Evolutionary conservation across 106 monocot genomes (phyloP).

Genomic region (Narthecium ossifragum): DNA sequence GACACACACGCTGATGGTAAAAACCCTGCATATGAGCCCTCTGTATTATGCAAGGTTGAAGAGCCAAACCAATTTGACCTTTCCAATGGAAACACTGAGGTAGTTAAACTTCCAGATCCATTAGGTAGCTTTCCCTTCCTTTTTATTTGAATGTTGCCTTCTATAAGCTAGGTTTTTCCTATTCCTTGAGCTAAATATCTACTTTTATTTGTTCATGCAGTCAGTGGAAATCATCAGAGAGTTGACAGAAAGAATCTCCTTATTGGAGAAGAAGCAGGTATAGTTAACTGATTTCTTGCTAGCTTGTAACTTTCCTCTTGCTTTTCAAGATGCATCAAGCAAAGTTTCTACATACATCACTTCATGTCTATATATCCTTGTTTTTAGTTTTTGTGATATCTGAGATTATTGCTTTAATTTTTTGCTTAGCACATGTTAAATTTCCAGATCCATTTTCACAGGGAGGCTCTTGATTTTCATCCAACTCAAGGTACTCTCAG

Average conservation of each 20-base stretch:
- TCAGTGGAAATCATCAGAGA: constrained; percentile 16
- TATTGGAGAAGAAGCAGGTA: constrained; percentile 46
- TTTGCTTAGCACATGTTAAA: too few relatives aligned
- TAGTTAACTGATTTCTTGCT: too few relatives aligned
- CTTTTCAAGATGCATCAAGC: too few relatives aligned
- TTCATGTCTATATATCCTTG: too few relatives aligned
- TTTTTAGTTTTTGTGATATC: too few relatives aligned
- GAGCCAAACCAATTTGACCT: neutral
- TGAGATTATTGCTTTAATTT: too few relatives aligned
- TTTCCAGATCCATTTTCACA: too few relatives aligned
- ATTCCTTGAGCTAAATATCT: neutral
- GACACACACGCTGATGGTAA: constrained; percentile 1
- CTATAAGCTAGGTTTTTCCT: neutral
- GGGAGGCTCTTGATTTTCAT: too few relatives aligned
- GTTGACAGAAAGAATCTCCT: constrained; percentile 7
- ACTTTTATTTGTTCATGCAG: too few relatives aligned
- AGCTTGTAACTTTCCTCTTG: too few relatives aligned
- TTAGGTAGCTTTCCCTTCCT: neutral
- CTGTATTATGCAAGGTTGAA: constrained; percentile 2
- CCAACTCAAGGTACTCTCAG: too few relatives aligned
- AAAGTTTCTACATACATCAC: too few relatives aligned
- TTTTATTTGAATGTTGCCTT: neutral
- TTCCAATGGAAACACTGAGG: constrained; percentile 13
- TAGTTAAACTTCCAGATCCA: constrained; percentile 2
- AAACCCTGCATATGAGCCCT: neutral